Base-by-base conservation (phyloP, 1,284 basidiomycete species). In the Trichosporon ovoides region DNA sequence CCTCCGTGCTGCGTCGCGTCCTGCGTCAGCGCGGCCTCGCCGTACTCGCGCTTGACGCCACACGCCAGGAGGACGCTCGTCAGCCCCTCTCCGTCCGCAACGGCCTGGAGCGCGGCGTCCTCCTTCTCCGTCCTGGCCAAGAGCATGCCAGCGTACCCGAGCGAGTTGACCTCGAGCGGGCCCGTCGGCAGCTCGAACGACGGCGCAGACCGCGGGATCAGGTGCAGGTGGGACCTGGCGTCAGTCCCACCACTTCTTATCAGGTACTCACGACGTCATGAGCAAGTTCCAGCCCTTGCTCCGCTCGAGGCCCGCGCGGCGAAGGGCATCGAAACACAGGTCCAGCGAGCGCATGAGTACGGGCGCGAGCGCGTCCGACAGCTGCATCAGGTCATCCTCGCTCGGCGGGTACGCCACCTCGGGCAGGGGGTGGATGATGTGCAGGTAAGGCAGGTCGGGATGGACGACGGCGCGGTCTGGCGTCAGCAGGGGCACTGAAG, bases 61-160 rank as follows among this genome's bases (percentile, higher is more conserved):
- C 74, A 76, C 34, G 59, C 59, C 22, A 66, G 63, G 52, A 78
- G 57, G 2, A 75, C 68, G 24, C 52, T 34, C 60, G 71, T 66
- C 31, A 77, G 58, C 5, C 75, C 74, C 31, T 63, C 66, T 2
- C 66, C 59, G 36, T 62, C 53, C 13, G 50, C 55, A 2, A 38
- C 55, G 16, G 60, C 83, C 55, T 77, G 78, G 72, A 83, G 83
- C 38, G 91, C 82, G 0, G 81, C 82, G 58, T 84, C 83, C 78
- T 91, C 88, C 19, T 80, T 80, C 59, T 86, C 83, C 64, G 85
- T 89, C 78, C 87, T 89, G 40, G 89, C 89, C 52, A 94, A 82
- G 60, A 93, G 68, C 84, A 89, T 83, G 2, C 91, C 91, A 13
- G 89, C 87, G 71, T 87, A 93, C n/a, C 88, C 91, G 36, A 92